Percentiles rank a stretch among this genome's conserved stretches.
These are phyloP conservation scores for Lotus japonicus DNA, from an alignment of 306 rosid species.

Conservation along the genomic window DNA sequence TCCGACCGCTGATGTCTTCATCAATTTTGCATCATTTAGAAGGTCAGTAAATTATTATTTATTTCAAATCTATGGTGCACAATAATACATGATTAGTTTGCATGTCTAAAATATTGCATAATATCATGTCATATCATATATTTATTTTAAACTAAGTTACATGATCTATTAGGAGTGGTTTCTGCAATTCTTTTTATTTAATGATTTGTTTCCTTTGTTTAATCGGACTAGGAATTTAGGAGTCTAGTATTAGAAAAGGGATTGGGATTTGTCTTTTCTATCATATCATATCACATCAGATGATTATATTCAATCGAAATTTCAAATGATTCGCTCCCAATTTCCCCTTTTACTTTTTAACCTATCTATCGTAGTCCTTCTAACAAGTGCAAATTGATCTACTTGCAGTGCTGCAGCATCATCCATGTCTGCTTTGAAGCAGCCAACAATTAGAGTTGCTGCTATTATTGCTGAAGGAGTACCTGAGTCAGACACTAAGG, in stretches of 20 bases:
- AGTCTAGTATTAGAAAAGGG: neutral
- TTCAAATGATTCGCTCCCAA: neutral
- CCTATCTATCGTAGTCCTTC: neutral
- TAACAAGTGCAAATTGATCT: slow-evolving; percentile 8
- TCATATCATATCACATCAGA: neutral
- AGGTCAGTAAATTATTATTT: slow-evolving; percentile 46
- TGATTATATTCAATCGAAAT: neutral
- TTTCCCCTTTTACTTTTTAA: neutral
- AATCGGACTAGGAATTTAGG: neutral
- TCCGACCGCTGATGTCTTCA: slow-evolving; percentile 97
- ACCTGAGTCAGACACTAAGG: slow-evolving; percentile 87
- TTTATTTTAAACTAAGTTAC: neutral
- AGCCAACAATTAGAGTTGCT: slow-evolving; percentile 88
- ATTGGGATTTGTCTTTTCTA: neutral
- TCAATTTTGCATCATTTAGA: slow-evolving; percentile 94
- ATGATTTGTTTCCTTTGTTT: neutral
- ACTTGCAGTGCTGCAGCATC: slow-evolving; percentile 92
- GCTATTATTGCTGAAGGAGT: slow-evolving; percentile 99
- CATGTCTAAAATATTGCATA: neutral
- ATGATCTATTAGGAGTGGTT: neutral
- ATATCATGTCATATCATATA: neutral
- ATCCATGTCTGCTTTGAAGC: slow-evolving; percentile 85
- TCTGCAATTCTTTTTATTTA: neutral
- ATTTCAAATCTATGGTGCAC: neutral
- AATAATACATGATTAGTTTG: neutral